A percentile compares a stretch with the other conserved stretches of the same genome.
phyloP scores from a whole-genome alignment of 495 filamentous ascomycete species.

The Recurvomyces mirabilis region DNA sequence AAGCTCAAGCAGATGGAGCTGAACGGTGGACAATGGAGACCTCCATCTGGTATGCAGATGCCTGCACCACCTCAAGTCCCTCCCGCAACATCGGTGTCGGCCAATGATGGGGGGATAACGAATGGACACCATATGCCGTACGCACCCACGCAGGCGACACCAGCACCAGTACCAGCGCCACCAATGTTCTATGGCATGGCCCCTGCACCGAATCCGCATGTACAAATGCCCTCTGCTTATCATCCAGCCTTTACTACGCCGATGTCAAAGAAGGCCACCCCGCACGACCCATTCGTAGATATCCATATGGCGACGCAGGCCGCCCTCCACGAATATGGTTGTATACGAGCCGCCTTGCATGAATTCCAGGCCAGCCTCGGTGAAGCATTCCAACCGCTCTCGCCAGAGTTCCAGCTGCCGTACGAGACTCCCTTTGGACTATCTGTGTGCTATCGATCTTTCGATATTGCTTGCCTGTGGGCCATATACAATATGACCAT shows the following conservation, averaged over 20 bases:
- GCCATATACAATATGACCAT: constrained; percentile 70
- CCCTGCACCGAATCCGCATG: constrained; percentile 37
- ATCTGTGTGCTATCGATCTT: constrained; percentile 71
- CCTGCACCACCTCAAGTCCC: constrained; percentile 12
- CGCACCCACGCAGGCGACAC: not conserved
- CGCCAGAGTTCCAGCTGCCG: constrained; percentile 53
- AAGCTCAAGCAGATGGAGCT: constrained; percentile 53
- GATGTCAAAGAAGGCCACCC: constrained; percentile 7
- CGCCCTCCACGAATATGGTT: constrained; percentile 70
- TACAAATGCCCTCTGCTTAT: constrained; percentile 43
- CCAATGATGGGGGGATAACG: not conserved
- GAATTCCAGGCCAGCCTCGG: constrained; percentile 55
- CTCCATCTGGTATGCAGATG: constrained; percentile 37
- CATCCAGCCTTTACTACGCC: not conserved
- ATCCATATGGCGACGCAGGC: constrained; percentile 42
- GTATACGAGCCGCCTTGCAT: constrained; percentile 59
- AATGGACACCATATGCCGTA: not conserved
- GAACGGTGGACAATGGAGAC: constrained; percentile 48
- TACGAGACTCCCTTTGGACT: constrained; percentile 69
- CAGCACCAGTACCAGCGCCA: not conserved
- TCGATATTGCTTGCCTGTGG: constrained; percentile 76
- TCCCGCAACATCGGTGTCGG: constrained; percentile 13
- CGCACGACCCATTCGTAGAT: constrained; percentile 2
- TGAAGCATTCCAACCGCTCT: constrained; percentile 65
- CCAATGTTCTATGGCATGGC: constrained; percentile 52